phyloP scores from a whole-genome alignment of 257 asterid species.

The Solanum medicagineum region DNA sequence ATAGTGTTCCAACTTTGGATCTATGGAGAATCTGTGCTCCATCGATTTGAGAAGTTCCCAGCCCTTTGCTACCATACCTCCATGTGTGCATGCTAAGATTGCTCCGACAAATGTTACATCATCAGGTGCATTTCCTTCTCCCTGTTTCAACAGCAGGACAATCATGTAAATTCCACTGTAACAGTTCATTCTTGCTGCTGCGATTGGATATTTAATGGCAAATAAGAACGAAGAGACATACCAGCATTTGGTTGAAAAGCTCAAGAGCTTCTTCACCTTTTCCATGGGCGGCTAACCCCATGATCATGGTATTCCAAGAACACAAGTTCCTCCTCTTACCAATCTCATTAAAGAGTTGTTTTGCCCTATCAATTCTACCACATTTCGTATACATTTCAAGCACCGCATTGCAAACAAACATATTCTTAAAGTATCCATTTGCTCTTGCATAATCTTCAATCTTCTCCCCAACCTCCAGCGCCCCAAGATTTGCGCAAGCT shows the following conservation, averaged over 20 bases:
- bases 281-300: conserved; percentile 82
- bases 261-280: conserved; percentile 45
- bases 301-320: conserved; percentile 76
- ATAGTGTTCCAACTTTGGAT: conserved; percentile 21
- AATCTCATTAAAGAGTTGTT: conserved; percentile 50
- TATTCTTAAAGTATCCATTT: conserved; percentile 39
- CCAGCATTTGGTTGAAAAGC: conserved; percentile 55
- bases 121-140: conserved; percentile 46
- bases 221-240: conserved; percentile 5
- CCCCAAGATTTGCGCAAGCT: conserved; percentile 84
- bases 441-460: conserved; percentile 63
- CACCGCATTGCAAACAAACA: conserved; percentile 54
- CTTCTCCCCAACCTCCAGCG: conserved; percentile 64
- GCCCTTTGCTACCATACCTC: conserved; percentile 56
- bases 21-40: conserved; percentile 17
- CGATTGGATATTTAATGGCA: neutral
- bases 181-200: neutral
- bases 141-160: conserved; percentile 26
- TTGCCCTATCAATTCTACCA: conserved; percentile 60
- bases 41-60: conserved; percentile 39
- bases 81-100: conserved; percentile 77
- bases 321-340: conserved; percentile 52
- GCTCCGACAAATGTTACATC: conserved; percentile 83
- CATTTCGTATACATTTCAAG: conserved; percentile 69
- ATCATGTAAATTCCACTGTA: neutral